Percentiles rank a stretch among this genome's conserved stretches.
Conservation (phyloP, 208 protist species). For the Leishmania braziliensis region DNA sequence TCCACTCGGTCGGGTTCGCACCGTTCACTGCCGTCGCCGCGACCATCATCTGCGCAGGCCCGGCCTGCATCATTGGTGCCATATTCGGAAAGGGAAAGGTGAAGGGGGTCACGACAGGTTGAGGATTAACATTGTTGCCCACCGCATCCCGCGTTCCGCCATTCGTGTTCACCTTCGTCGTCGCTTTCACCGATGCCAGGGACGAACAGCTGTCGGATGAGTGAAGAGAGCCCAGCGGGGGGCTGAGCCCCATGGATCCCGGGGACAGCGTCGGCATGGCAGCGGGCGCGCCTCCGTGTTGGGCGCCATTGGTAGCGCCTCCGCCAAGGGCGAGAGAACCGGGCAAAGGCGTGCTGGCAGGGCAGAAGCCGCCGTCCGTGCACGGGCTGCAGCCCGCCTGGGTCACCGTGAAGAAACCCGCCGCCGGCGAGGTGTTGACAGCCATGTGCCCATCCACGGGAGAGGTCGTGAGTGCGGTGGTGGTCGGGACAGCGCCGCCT, state of each 20-base stretch:
- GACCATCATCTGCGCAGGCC: slow-evolving; percentile 2
- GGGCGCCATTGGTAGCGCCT: background rate
- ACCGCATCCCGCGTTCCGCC: background rate
- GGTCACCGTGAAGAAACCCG: slow-evolving; percentile 13
- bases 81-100: slow-evolving; percentile 12
- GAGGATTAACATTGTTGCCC: background rate
- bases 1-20: slow-evolving; percentile 5
- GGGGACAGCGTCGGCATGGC: slow-evolving; percentile 6
- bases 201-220: slow-evolving; percentile 26
- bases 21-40: background rate
- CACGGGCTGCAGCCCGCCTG: slow-evolving; percentile 1
- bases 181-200: slow-evolving; percentile 4
- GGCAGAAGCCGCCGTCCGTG: slow-evolving; percentile 21
- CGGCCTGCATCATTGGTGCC: slow-evolving; percentile 3
- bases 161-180: background rate
- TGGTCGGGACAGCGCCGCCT: background rate
- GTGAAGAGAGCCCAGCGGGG: slow-evolving; percentile 23
- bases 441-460: background rate
- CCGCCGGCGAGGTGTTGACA: slow-evolving; percentile 8
- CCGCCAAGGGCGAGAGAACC: background rate
- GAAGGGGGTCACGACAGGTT: background rate
- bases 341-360: slow-evolving; percentile 21
- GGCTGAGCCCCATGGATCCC: slow-evolving; percentile 21
- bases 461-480: background rate
- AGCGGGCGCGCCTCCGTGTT: background rate